phyloP scores from a whole-genome alignment of 257 asterid genomes.

The Anisodus acutangulus region DNA sequence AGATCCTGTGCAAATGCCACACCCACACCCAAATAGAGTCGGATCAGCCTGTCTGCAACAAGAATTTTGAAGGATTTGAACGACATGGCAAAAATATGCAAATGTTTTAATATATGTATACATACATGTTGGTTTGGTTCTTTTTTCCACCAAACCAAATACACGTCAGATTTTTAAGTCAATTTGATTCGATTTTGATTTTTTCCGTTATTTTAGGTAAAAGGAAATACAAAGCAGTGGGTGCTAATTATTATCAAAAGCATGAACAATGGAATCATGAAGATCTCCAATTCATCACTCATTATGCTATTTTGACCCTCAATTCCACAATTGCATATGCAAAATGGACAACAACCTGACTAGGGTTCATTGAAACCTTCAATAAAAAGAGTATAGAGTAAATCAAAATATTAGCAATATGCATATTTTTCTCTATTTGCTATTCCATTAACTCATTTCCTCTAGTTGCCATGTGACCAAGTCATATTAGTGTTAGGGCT shows the following conservation, averaged over 20 bases:
- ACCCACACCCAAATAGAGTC: too few relatives aligned
- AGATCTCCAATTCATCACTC: not conserved
- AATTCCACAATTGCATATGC: not conserved
- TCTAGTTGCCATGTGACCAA: not conserved
- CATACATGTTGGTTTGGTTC: not conserved
- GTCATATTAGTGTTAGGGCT: not conserved
- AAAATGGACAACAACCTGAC: not conserved
- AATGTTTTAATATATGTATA: not conserved
- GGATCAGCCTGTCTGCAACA: too few relatives aligned
- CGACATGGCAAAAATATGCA: too few relatives aligned
- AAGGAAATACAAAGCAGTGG: not conserved
- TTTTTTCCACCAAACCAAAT: not conserved
- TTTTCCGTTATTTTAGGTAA: not conserved
- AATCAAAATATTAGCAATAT: not conserved
- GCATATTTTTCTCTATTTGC: not conserved
- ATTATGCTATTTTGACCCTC: not conserved
- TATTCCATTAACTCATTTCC: not conserved
- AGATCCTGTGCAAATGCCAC: too few relatives aligned
- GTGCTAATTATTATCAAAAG: not conserved
- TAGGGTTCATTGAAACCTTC: not conserved
- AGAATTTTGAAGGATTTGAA: too few relatives aligned
- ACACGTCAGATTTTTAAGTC: not conserved
- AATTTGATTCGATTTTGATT: not conserved
- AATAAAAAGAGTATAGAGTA: not conserved
- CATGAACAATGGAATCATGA: not conserved